Conservation (phyloP, 2,329 filamentous ascomycete species). For the Xylaria sp. region DNA sequence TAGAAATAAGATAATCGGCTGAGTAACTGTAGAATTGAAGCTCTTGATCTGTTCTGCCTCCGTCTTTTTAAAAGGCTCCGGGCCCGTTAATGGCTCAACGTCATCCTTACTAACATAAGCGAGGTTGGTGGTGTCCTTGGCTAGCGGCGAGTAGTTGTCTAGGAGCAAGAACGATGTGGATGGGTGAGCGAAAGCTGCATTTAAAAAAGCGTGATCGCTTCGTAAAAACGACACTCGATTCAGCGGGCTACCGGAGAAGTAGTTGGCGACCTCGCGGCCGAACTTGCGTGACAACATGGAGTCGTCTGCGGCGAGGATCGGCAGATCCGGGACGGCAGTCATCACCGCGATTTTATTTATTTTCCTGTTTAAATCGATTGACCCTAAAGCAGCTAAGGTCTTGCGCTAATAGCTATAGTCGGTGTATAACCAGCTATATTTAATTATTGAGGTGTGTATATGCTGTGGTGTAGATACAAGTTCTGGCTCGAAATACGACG, state of each 20-base stretch:
- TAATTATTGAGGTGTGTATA: not conserved
- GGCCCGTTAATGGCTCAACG: constrained; percentile 74
- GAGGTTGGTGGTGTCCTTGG: constrained; percentile 68
- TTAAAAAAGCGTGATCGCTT: constrained; percentile 75
- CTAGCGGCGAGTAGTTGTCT: constrained; percentile 79
- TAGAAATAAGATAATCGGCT: constrained; percentile 82
- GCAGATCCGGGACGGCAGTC: constrained; percentile 56
- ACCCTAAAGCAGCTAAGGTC: not conserved
- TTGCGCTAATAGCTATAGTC: constrained; percentile 2
- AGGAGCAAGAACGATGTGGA: constrained; percentile 79
- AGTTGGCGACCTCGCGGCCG: constrained; percentile 82
- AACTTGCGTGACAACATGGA: constrained; percentile 81
- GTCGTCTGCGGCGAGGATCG: constrained; percentile 59
- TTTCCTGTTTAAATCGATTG: constrained; percentile 1
- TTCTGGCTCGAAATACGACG: not conserved
- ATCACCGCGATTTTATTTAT: constrained; percentile 39
- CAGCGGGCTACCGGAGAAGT: constrained; percentile 81
- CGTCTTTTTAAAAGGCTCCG: constrained; percentile 73
- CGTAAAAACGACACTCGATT: constrained; percentile 85
- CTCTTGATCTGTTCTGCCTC: constrained; percentile 78
- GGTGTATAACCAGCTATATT: constrained; percentile 3
- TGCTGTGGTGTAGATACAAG: constrained; percentile 10
- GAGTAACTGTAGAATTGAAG: constrained; percentile 76
- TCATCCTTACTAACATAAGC: constrained; percentile 76
- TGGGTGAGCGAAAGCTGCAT: constrained; percentile 72